A percentile compares a stretch with the other conserved stretches of the same genome.
phyloP scores from a whole-genome alignment of 805 yeast genomes.

The Wickerhamomyces ciferrii region DNA sequence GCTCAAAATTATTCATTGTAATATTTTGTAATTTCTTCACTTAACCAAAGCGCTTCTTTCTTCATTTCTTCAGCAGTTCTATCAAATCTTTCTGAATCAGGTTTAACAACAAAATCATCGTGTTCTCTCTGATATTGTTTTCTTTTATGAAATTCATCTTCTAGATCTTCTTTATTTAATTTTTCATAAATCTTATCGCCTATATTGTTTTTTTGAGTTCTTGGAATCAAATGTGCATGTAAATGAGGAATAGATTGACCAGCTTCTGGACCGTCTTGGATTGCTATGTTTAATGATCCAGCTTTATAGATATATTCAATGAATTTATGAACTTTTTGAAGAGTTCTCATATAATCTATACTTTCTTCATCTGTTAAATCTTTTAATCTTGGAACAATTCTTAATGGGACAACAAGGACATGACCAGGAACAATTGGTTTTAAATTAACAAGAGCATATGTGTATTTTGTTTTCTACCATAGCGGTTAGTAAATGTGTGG shows the following conservation, averaged over 20 bases:
- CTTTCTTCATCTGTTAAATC: conserved; percentile 72
- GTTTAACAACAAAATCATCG: conserved; percentile 26
- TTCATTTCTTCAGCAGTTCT: conserved; percentile 65
- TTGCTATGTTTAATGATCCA: conserved; percentile 81
- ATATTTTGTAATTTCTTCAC: conserved; percentile 30
- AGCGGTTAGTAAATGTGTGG: conserved; percentile 2
- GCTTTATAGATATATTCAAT: conserved; percentile 67
- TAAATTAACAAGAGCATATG: conserved; percentile 85
- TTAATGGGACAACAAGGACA: conserved; percentile 79
- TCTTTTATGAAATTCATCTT: conserved; percentile 23
- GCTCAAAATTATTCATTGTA: conserved; percentile 1
- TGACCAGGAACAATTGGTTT: conserved; percentile 95
- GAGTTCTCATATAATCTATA: conserved; percentile 68
- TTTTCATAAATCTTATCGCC: conserved; percentile 73
- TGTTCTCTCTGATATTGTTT: conserved; percentile 20
- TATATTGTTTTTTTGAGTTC: conserved; percentile 50
- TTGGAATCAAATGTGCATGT: conserved; percentile 91
- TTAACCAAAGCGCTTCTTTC: conserved; percentile 58
- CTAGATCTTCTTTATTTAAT: conserved; percentile 40
- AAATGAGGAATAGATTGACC: conserved; percentile 96
- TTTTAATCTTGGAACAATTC: conserved; percentile 59
- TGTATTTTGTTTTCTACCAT: conserved; percentile 47
- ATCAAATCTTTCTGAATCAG: conserved; percentile 50
- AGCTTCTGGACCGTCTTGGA: conserved; percentile 95
- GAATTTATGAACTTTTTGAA: conserved; percentile 67